A percentile compares a stretch with the other conserved stretches of the same genome.
Conservation (phyloP, 768 basidiomycete species). For the Cubamyces lactineus region DNA sequence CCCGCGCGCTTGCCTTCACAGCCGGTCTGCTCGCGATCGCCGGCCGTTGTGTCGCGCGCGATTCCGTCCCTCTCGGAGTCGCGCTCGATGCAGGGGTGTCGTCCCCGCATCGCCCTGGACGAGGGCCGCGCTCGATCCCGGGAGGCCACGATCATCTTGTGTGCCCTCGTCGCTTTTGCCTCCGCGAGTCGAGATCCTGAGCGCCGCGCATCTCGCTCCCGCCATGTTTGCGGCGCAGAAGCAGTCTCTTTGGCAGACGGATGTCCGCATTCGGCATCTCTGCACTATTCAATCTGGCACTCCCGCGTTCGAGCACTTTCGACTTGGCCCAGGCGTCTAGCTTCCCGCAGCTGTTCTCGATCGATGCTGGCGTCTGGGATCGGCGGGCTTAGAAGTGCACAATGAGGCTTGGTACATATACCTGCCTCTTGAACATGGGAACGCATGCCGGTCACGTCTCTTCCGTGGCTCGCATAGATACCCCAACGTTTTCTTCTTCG, state of each 20-base stretch:
- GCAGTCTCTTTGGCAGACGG: constrained; percentile 10
- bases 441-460: not conserved
- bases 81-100: not conserved
- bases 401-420: constrained; percentile 2
- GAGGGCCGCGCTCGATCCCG: not conserved
- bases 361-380: constrained; percentile 12
- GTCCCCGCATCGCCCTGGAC: not conserved
- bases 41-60: not conserved
- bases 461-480: too few species aligned
- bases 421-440: not conserved
- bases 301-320: not conserved
- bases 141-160: not conserved
- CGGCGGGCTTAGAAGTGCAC: not conserved
- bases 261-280: constrained; percentile 1
- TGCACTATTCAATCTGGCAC: not conserved
- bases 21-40: not conserved
- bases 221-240: constrained; percentile 3
- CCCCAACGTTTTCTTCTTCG: not conserved
- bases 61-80: constrained; percentile 10
- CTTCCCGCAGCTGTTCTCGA: not conserved
- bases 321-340: not conserved
- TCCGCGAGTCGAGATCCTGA: constrained; percentile 6
- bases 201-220: constrained; percentile 5
- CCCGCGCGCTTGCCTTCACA: not conserved
- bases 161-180: not conserved